Evolutionary conservation across 257 asterid genomes (phyloP).

Genomic region (Solanum chaucha): DNA sequence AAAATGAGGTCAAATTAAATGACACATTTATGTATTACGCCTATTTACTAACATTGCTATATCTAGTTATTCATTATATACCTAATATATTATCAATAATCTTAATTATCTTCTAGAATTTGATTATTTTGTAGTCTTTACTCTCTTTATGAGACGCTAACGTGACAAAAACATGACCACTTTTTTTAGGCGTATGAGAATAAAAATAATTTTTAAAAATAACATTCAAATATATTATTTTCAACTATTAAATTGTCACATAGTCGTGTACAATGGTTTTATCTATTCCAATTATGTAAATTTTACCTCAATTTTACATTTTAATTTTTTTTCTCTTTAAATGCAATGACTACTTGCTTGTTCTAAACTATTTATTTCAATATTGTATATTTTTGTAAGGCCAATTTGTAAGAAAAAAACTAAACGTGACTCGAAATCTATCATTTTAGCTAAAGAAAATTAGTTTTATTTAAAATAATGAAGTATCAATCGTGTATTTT

Average conservation of each 20-base stretch:
- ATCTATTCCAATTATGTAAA: background rate
- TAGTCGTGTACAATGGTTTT: background rate
- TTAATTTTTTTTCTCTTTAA: background rate
- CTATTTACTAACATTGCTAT: background rate
- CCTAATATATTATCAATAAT: background rate
- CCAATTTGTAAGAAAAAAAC: too few relatives aligned
- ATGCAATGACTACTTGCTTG: background rate
- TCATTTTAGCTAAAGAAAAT: too few relatives aligned
- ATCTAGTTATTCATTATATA: background rate
- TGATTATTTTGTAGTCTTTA: background rate
- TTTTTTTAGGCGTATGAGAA: too few relatives aligned
- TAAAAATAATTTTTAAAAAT: too few relatives aligned
- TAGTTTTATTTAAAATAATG: too few relatives aligned
- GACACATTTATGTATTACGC: too few relatives aligned
- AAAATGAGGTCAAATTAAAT: too few relatives aligned
- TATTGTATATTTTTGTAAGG: too few relatives aligned
- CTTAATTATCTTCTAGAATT: background rate
- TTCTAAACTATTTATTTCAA: background rate
- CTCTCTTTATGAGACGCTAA: background rate
- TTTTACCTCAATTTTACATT: background rate
- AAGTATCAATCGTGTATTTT: background rate
- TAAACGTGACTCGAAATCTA: too few relatives aligned
- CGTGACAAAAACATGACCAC: background rate
- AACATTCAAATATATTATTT: background rate
- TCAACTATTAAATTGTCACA: background rate